Base-by-base conservation (phyloP, 768 basidiomycete species). In the Leccinum subgranulosum region DNA sequence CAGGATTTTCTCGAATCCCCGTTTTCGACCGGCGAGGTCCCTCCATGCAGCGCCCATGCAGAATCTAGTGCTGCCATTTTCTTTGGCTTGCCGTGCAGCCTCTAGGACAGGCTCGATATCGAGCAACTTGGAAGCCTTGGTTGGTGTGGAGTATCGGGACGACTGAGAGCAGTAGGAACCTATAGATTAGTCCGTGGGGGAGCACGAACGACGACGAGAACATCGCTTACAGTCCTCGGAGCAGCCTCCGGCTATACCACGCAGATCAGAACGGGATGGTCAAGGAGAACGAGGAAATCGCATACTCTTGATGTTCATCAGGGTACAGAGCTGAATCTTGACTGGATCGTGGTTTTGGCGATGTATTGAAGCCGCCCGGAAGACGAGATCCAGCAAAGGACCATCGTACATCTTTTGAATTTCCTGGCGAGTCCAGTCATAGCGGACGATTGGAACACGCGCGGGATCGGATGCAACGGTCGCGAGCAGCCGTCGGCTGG, bases 31-130 rank as follows among this genome's bases (percentile, higher is more conserved):
- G 10, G 90, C 85, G 55, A 98, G 83, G 70, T 97, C 96, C 61
- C 96, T 80, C 96, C 96, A 99, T 6, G 96, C 96, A 4, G 96
- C 95, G 57, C 96, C 96, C 96, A 98, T 98, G 73, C 96, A 98
- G 76, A 98, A 98, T 27, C 96, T 82, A 19, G 96, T 98, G 70
- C 92, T 94, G 33, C 96, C 96, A 71, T 98, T 98, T 63, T 80
- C 95, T 69, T 97, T 98, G 25, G 96, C 96, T 69, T 89, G 88
- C 12, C 92, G 84, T 21, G 96, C 96, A 28, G 94, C 96, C 66
- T 89, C 88, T 9, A 99, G 76, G 15, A 98, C 96, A 17, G 95
- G 94, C 66, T 93, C 94, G 50, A 98, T 76, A 49, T 95, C 89
- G 12, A 97, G 81, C 46, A 98, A 77, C 55, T 85, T 84, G 15